A percentile compares a stretch with the other conserved stretches of the same genome.
These are phyloP conservation scores for Claviceps sp. DNA, from an alignment of 2,329 filamentous ascomycete genomes.

Conservation along the genomic window DNA sequence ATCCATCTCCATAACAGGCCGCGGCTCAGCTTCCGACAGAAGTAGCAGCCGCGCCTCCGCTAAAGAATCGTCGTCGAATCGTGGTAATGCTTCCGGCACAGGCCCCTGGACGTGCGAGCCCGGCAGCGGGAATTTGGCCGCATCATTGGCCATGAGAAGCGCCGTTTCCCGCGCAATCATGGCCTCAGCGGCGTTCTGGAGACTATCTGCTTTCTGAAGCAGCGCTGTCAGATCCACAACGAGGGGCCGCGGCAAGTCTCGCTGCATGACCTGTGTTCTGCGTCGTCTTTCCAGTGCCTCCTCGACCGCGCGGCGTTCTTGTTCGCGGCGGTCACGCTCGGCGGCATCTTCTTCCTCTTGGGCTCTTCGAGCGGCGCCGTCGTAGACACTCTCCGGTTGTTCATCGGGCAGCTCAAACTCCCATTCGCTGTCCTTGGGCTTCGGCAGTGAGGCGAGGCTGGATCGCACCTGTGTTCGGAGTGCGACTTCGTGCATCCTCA, in stretches of 20 bases:
- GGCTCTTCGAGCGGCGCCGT: constrained; percentile 25
- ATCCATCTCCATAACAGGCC: constrained; percentile 33
- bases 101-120: constrained; percentile 51
- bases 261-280: constrained; percentile 85
- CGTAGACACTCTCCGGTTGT: constrained; percentile 42
- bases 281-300: constrained; percentile 70
- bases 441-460: constrained; percentile 71
- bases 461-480: constrained; percentile 55
- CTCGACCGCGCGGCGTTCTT: constrained; percentile 55
- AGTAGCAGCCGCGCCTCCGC: constrained; percentile 67
- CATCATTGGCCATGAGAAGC: constrained; percentile 70
- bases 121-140: constrained; percentile 57
- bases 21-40: constrained; percentile 49
- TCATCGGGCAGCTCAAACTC: constrained; percentile 88
- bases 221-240: constrained; percentile 58
- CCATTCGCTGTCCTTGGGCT: constrained; percentile 87
- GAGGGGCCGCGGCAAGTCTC: constrained; percentile 62
- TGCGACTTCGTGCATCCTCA: constrained; percentile 57
- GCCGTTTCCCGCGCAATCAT: constrained; percentile 68
- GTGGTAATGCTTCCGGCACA: constrained; percentile 42
- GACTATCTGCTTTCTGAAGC: constrained; percentile 45
- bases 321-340: constrained; percentile 67
- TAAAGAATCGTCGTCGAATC: constrained; percentile 58
- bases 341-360: constrained; percentile 48
- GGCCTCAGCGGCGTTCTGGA: constrained; percentile 50